These are phyloP conservation scores for Argentina anserina DNA, from an alignment of 306 rosid species.

Conservation along the genomic window DNA sequence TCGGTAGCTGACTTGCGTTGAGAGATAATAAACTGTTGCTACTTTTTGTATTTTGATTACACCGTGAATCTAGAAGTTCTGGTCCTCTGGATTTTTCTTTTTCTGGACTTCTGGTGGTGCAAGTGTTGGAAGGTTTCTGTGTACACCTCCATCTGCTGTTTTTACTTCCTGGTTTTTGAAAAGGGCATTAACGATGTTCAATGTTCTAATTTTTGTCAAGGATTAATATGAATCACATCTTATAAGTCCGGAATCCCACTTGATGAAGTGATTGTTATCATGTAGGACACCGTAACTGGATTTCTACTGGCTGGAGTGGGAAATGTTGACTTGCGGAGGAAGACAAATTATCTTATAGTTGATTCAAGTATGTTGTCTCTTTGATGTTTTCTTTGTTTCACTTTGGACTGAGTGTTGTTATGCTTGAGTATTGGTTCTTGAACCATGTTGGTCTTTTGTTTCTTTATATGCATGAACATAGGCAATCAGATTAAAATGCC, in stretches of 20 bases:
- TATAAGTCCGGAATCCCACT: background rate
- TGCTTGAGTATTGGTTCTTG: background rate
- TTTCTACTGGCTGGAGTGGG: conserved; percentile 98
- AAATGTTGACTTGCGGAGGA: conserved; percentile 84
- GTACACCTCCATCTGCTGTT: background rate
- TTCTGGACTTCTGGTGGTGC: background rate
- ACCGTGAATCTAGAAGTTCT: background rate
- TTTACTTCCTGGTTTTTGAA: background rate
- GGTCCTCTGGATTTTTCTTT: background rate
- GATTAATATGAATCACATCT: conserved; percentile 1
- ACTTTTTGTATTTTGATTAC: background rate
- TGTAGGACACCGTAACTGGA: conserved; percentile 87
- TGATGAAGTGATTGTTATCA: background rate
- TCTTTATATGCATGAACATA: background rate
- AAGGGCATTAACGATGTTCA: background rate
- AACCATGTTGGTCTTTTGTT: background rate
- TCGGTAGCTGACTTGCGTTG: background rate
- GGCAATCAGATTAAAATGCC: background rate
- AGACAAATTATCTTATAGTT: conserved; percentile 88
- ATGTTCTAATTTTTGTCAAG: background rate
- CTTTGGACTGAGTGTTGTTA: background rate
- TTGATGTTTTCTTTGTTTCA: background rate
- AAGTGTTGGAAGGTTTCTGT: background rate
- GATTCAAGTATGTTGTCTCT: conserved; percentile 67
- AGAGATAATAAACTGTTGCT: background rate